Evolutionary conservation across 306 rosid genomes (phyloP).

Genomic region (Clitoria ternatea): DNA sequence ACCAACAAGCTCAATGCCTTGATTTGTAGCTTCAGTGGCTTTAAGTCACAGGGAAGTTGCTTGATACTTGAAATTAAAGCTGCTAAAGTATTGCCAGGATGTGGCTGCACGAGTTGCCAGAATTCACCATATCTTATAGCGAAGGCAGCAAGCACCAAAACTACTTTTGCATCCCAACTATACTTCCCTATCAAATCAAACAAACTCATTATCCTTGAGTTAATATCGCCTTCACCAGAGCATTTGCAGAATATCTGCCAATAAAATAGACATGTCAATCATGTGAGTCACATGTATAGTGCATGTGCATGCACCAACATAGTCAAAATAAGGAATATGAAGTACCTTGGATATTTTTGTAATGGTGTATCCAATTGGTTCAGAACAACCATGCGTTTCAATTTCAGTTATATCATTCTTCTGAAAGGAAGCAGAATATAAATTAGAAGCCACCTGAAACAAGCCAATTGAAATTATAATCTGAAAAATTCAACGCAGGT

Average conservation of each 20-base stretch:
- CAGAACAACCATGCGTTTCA: slow-evolving; percentile 31
- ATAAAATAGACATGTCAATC: slow-evolving; percentile 6
- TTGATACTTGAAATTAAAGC: slow-evolving; percentile 40
- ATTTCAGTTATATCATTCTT: slow-evolving; percentile 23
- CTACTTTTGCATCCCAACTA: slow-evolving; percentile 62
- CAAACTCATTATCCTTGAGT: slow-evolving; percentile 40
- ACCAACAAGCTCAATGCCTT: slow-evolving; percentile 41
- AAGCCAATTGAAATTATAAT: slow-evolving; percentile 11
- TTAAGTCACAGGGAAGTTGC: slow-evolving; percentile 32
- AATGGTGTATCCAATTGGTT: slow-evolving; percentile 34
- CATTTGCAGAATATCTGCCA: slow-evolving; percentile 49
- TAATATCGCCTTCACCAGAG: slow-evolving; percentile 34
- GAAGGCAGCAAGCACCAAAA: slow-evolving; percentile 54
- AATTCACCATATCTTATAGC: slow-evolving; percentile 53
- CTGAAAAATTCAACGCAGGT: not conserved
- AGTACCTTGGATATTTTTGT: slow-evolving; percentile 38
- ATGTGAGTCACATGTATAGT: not conserved
- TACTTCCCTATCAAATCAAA: slow-evolving; percentile 53
- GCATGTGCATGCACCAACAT: not conserved
- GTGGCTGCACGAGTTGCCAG: slow-evolving; percentile 41
- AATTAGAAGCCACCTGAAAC: slow-evolving; percentile 55
- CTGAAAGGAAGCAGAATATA: slow-evolving; percentile 26
- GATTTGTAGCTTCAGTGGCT: slow-evolving; percentile 15
- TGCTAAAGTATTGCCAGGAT: slow-evolving; percentile 39
- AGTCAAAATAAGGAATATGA: not conserved